phyloP scores from a whole-genome alignment of 768 basidiomycete genomes.

The Naganishia kalamii region DNA sequence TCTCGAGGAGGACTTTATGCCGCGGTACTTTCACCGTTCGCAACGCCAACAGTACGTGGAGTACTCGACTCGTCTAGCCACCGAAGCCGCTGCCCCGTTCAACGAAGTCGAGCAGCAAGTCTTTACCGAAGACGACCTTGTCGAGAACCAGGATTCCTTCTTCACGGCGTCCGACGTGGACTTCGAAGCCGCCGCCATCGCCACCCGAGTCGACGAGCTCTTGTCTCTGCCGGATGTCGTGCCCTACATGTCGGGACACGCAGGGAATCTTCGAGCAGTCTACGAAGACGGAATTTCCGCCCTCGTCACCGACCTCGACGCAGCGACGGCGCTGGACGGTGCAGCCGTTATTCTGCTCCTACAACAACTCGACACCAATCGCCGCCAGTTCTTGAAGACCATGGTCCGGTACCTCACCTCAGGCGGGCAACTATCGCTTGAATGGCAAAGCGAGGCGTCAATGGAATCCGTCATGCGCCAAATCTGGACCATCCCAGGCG shows the following conservation, averaged over 20 bases:
- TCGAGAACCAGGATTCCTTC: background rate
- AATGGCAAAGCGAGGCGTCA: background rate
- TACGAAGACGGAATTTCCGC: background rate
- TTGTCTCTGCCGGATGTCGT: background rate
- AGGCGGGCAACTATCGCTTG: background rate
- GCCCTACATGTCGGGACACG: background rate
- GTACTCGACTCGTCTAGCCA: background rate
- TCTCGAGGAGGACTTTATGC: constrained; percentile 1
- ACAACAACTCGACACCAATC: background rate
- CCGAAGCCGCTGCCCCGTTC: background rate
- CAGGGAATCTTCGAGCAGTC: background rate
- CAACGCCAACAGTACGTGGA: background rate
- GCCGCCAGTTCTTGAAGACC: background rate
- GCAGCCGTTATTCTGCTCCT: background rate
- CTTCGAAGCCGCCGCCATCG: background rate
- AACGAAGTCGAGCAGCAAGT: background rate
- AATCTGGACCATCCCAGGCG: background rate
- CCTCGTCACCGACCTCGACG: background rate
- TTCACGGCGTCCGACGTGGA: background rate
- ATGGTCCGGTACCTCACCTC: background rate
- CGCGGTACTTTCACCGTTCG: background rate
- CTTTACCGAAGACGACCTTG: background rate
- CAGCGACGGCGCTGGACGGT: background rate
- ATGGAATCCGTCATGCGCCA: background rate
- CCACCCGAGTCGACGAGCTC: background rate